These are phyloP conservation scores for Phalaenopsis hybrid DNA, from an alignment of 116 monocot genomes.

Conservation along the genomic window DNA sequence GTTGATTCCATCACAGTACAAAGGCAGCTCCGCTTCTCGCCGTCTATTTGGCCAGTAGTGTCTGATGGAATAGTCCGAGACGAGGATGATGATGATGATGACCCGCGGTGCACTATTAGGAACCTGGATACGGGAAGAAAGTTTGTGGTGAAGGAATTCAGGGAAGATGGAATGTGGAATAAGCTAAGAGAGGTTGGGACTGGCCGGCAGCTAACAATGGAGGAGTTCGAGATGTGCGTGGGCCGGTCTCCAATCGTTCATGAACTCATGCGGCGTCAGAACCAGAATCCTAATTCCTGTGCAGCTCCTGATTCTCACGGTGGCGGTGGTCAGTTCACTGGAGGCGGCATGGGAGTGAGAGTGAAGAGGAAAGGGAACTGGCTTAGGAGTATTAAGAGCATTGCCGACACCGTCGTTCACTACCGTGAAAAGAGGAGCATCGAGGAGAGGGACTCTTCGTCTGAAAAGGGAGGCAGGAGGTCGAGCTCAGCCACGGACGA, in stretches of 20 bases:
- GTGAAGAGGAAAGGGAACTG: slow-evolving; percentile 60
- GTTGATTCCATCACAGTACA: slow-evolving; percentile 25
- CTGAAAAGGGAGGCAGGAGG: slow-evolving; percentile 58
- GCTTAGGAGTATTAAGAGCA: slow-evolving; percentile 66
- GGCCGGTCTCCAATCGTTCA: slow-evolving; percentile 88
- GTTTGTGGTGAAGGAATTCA: slow-evolving; percentile 83
- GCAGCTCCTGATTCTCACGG: slow-evolving; percentile 1
- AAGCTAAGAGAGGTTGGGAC: slow-evolving; percentile 73
- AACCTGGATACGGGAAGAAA: slow-evolving; percentile 77
- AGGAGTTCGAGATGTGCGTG: slow-evolving; percentile 81
- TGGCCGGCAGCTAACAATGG: slow-evolving; percentile 84
- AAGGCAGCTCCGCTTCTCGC: slow-evolving; percentile 19
- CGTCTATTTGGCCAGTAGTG: slow-evolving; percentile 15
- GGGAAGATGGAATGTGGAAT: slow-evolving; percentile 73
- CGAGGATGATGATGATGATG: background rate
- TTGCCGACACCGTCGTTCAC: slow-evolving; percentile 18
- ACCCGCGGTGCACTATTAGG: slow-evolving; percentile 51
- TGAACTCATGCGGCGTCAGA: slow-evolving; percentile 85
- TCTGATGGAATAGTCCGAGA: slow-evolving; percentile 18
- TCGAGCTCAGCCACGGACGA: slow-evolving; percentile 75
- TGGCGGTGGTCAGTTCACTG: slow-evolving; percentile 15
- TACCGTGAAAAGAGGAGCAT: slow-evolving; percentile 48
- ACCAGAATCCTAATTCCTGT: slow-evolving; percentile 20
- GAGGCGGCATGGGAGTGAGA: slow-evolving; percentile 9
- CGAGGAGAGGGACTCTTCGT: slow-evolving; percentile 68